These are phyloP conservation scores for Xerocomellus intermedius DNA, from an alignment of 768 basidiomycete genomes.

Conservation along the genomic window DNA sequence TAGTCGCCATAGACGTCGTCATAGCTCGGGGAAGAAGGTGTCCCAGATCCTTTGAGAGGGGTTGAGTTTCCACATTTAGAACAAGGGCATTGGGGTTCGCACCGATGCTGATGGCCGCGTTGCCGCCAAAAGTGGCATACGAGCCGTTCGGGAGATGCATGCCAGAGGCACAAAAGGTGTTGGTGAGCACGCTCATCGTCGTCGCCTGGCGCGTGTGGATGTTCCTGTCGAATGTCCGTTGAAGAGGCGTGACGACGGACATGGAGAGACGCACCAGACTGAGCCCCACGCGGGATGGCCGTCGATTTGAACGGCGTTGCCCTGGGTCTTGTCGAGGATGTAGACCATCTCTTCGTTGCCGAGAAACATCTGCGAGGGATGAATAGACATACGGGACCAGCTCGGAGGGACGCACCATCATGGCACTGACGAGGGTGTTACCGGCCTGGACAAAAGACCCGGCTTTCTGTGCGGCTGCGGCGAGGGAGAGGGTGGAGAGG, in stretches of 20 bases:
- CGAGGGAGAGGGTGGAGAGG: conserved; percentile 1
- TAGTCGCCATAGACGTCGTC: conserved; percentile 72
- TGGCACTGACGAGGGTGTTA: conserved; percentile 44
- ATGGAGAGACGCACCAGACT: conserved; percentile 45
- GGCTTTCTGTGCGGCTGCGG: conserved; percentile 9
- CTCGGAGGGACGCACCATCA: conserved; percentile 39
- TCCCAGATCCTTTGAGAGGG: conserved; percentile 36
- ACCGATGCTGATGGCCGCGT: conserved; percentile 60
- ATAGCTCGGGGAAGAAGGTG: conserved; percentile 30
- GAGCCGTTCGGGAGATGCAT: conserved; percentile 80
- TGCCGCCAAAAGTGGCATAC: conserved; percentile 72
- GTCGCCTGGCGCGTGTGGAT: conserved; percentile 21
- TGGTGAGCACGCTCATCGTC: conserved; percentile 47
- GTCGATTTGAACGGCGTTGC: conserved; percentile 60
- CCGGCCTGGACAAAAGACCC: conserved; percentile 24
- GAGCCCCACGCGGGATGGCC: conserved; percentile 75
- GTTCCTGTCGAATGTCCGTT: conserved; percentile 12
- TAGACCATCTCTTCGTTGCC: conserved; percentile 80
- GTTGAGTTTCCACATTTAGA: conserved; percentile 31
- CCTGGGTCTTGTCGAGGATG: conserved; percentile 86
- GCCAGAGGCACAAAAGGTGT: conserved; percentile 78
- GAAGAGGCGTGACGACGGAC: not conserved
- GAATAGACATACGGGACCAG: not conserved
- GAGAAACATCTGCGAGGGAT: conserved; percentile 60
- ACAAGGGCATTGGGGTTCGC: not conserved